Evolutionary conservation across 2,329 filamentous ascomycete species (phyloP).

Genomic region (Nannizziopsis arthrosporioides): DNA sequence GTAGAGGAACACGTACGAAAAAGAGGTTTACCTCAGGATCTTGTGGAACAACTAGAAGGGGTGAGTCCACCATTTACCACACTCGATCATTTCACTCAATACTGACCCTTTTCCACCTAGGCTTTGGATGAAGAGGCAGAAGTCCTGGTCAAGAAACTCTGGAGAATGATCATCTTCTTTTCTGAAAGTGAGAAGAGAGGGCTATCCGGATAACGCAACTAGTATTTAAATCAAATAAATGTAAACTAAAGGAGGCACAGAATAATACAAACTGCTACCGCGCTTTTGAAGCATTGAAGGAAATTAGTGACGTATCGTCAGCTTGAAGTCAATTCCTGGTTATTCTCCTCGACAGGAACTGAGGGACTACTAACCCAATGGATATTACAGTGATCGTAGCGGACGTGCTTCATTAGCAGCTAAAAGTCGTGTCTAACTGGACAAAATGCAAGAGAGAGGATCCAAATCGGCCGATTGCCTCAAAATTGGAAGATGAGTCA

Average conservation of each 20-base stretch:
- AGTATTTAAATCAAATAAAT: neutral
- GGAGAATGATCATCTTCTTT: slow-evolving; percentile 98
- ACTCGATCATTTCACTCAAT: slow-evolving; percentile 20
- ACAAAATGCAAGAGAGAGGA: too few species aligned
- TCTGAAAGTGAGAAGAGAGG: slow-evolving; percentile 88
- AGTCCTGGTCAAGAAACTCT: slow-evolving; percentile 87
- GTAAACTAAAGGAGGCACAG: neutral
- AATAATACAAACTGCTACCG: too few species aligned
- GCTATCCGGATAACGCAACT: slow-evolving; percentile 48
- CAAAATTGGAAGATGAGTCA: too few species aligned
- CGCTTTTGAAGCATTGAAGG: too few species aligned
- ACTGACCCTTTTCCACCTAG: slow-evolving; percentile 34
- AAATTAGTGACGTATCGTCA: too few species aligned
- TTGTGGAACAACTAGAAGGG: slow-evolving; percentile 75
- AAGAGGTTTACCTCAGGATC: slow-evolving; percentile 59
- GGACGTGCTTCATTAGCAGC: too few species aligned
- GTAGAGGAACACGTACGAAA: slow-evolving; percentile 77
- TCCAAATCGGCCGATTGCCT: too few species aligned
- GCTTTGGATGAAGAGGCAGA: slow-evolving; percentile 92
- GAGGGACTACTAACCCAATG: too few species aligned
- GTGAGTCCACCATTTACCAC: slow-evolving; percentile 41
- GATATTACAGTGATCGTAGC: too few species aligned
- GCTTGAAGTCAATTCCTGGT: too few species aligned
- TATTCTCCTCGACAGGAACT: too few species aligned
- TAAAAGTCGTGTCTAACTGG: too few species aligned